Evolutionary conservation across 2,329 filamentous ascomycete species (phyloP).

Genomic region (Neonectria magnoliae): DNA sequence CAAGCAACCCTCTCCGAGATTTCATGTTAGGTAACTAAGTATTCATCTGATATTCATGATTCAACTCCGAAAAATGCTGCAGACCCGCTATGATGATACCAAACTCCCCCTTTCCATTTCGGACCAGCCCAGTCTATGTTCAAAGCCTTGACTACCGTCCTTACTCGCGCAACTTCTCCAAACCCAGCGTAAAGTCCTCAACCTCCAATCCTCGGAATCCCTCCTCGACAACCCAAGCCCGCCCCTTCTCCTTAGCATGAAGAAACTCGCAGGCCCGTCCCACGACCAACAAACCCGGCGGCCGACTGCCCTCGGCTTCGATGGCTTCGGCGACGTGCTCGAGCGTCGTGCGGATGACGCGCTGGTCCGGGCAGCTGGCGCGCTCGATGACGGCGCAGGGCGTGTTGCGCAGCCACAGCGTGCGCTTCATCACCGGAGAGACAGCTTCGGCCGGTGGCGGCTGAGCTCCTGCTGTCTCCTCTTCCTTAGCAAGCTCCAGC

Average conservation of each 20-base stretch:
- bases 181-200: slow-evolving; percentile 41
- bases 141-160: not conserved
- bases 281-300: slow-evolving; percentile 88
- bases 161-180: slow-evolving; percentile 38
- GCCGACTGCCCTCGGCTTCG: slow-evolving; percentile 87
- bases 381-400: slow-evolving; percentile 94
- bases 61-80: slow-evolving; percentile 34
- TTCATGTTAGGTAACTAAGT: not conserved
- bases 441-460: slow-evolving; percentile 22
- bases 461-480: slow-evolving; percentile 29
- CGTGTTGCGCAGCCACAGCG: slow-evolving; percentile 77
- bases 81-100: slow-evolving; percentile 15
- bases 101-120: not conserved
- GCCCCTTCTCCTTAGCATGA: slow-evolving; percentile 63
- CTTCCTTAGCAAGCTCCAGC: slow-evolving; percentile 42
- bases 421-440: slow-evolving; percentile 37
- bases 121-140: not conserved
- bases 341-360: slow-evolving; percentile 89
- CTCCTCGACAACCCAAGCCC: slow-evolving; percentile 87
- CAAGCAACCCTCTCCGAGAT: not conserved
- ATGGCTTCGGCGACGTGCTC: slow-evolving; percentile 82
- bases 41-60: slow-evolving; percentile 16
- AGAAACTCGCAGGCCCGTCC: slow-evolving; percentile 86
- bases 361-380: slow-evolving; percentile 92
- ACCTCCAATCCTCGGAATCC: slow-evolving; percentile 80